Percentiles rank a stretch among this genome's conserved stretches.
phyloP scores from a whole-genome alignment of 2,329 filamentous ascomycete genomes.

The Exophiala spinifera region DNA sequence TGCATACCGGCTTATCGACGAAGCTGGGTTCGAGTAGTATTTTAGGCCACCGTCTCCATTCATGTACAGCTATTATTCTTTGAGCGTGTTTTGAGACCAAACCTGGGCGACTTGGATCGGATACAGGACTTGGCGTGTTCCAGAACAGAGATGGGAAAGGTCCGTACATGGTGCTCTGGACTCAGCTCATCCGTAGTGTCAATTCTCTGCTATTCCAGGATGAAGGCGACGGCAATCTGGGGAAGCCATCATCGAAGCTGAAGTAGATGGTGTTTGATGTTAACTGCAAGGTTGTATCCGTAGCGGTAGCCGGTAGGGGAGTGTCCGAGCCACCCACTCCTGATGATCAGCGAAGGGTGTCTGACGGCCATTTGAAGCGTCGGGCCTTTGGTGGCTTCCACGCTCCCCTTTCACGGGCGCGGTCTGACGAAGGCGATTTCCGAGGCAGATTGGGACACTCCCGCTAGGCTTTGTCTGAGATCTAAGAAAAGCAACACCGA shows the following conservation, averaged over 20 bases:
- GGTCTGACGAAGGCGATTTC: too few species aligned
- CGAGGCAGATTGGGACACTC: too few species aligned
- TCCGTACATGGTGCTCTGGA: background rate
- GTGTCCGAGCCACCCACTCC: background rate
- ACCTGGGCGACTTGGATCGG: background rate
- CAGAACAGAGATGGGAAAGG: conserved; percentile 3
- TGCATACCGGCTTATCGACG: too few species aligned
- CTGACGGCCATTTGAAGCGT: background rate
- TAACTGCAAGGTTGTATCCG: too few species aligned
- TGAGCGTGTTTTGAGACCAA: conserved; percentile 4
- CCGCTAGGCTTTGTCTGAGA: background rate
- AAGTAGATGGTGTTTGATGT: conserved; percentile 16
- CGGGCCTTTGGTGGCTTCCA: background rate
- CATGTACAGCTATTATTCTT: conserved; percentile 2
- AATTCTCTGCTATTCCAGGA: background rate
- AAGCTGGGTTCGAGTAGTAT: too few species aligned
- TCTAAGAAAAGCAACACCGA: background rate
- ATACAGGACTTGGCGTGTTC: background rate
- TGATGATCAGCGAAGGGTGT: background rate
- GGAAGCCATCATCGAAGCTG: background rate
- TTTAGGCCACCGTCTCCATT: conserved; percentile 14
- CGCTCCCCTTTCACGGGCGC: background rate
- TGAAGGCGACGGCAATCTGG: background rate
- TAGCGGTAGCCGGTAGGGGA: too few species aligned
- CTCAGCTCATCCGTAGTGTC: background rate